phyloP scores from a whole-genome alignment of 78 protist species.

The Guillardia theta region DNA sequence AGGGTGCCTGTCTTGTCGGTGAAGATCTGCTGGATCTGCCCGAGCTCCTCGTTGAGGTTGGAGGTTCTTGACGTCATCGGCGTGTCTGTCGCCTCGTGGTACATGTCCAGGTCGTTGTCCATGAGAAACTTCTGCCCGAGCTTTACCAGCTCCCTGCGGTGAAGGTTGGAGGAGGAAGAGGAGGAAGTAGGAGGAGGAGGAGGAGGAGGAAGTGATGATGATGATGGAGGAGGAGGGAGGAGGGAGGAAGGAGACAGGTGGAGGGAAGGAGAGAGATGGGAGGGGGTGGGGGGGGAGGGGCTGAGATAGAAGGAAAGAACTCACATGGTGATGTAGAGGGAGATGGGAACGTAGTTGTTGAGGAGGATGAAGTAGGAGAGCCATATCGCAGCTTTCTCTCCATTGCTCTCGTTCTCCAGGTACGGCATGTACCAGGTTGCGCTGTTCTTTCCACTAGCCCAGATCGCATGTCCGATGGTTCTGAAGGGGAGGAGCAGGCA shows the following conservation, averaged over 20 bases:
- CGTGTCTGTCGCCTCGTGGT: slow-evolving; percentile 61
- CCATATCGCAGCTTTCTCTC: background rate
- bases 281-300: no score
- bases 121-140: slow-evolving; percentile 67
- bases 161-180: no score
- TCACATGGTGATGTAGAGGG: slow-evolving; percentile 80
- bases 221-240: no score
- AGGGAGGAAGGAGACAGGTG: no score
- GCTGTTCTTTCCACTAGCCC: no score
- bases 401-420: background rate
- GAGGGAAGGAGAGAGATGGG: no score
- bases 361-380: slow-evolving; percentile 83
- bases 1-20: slow-evolving; percentile 38
- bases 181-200: no score
- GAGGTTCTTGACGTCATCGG: slow-evolving; percentile 74
- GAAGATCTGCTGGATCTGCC: slow-evolving; percentile 64
- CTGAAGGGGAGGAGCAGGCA: background rate
- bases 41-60: slow-evolving; percentile 86
- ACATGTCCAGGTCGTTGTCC: slow-evolving; percentile 66
- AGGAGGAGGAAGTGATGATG: no score
- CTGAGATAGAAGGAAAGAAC: no score
- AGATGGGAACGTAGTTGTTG: slow-evolving; percentile 85
- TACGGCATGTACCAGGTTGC: slow-evolving; percentile 4
- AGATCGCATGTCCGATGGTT: no score
- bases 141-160: slow-evolving; percentile 89